Evolutionary conservation across 116 monocot species (phyloP).

Genomic region (Trichopus zeylanicus): DNA sequence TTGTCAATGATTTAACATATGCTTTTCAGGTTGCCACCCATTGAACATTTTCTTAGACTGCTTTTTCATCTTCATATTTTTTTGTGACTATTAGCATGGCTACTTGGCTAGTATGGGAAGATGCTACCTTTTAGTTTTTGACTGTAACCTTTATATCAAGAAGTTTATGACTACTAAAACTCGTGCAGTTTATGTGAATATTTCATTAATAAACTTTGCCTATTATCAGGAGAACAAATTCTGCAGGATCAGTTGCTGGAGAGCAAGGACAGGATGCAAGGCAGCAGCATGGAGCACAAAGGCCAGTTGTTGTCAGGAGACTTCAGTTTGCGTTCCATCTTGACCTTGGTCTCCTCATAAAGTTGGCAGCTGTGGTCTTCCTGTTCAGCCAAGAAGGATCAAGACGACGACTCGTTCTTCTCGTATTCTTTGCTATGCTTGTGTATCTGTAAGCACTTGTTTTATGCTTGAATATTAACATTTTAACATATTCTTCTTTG

Average conservation of each 20-base stretch:
- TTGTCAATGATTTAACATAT: too few relatives aligned
- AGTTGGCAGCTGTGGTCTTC: constrained; percentile 72
- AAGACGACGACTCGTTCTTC: constrained; percentile 56
- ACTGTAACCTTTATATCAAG: neutral
- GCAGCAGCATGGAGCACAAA: constrained; percentile 53
- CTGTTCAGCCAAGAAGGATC: constrained; percentile 93
- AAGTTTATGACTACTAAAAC: neutral
- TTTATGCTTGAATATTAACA: neutral
- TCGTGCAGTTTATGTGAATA: neutral
- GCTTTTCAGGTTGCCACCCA: too few relatives aligned
- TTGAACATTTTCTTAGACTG: neutral
- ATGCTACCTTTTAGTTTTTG: neutral
- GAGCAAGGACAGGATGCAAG: constrained; percentile 41
- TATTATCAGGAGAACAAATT: constrained; percentile 33
- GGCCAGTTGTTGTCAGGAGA: constrained; percentile 74
- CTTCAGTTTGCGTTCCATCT: constrained; percentile 80
- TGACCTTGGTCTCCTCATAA: constrained; percentile 72
- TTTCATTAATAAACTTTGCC: neutral
- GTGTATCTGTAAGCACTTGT: constrained; percentile 70
- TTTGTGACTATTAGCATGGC: neutral
- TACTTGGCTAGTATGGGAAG: neutral
- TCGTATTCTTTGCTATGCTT: constrained; percentile 55
- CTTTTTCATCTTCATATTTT: neutral
- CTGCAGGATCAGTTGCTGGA: constrained; percentile 21
- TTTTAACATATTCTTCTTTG: neutral